Evolutionary conservation across 805 yeast species (phyloP), one percentile per base, ranked within the genome.

Genomic region (Candida broadrunensis): DNA sequence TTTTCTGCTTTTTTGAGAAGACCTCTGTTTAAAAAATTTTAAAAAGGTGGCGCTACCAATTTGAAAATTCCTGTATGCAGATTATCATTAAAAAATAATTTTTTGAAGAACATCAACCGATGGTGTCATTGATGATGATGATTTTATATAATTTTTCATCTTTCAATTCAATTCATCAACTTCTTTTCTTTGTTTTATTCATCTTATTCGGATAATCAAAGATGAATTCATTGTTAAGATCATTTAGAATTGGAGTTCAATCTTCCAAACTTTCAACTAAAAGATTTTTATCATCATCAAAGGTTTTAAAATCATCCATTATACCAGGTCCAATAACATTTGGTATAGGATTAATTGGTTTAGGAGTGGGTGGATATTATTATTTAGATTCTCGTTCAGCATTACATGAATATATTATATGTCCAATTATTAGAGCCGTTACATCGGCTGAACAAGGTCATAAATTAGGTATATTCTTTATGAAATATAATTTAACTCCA

Each of bases 391-490:
- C 97, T 8, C 72, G 95, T 44, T 83, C 97, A 1, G 83, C 87
- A 2, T 66, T 87, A 26, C 90, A 89, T 54, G 93, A 91, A 60
- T 87, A 85, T 55, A 70, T 86, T 1, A 64, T 83, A 39, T 83
- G 95, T 65, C 98, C 98, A 1, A 35, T 83, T 9, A 74, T 87
- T 36, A 76, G 97, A 43, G 56, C 70, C 16, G 44, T 75, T 5
- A 81, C 90, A 2, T 87, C 81, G 58, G 96, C 90, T n/a, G 98
- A 91, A 63, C 67, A 75, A 11, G 93, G 96, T 17, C 98, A 91
- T 59, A 72, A 70, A 38, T 60, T 88, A 24, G 96, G 96, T 6
- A 78, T 91, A 27, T 69, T 74, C 54, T 58, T 76, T 24, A 69
- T 89, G 78, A 84, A 82, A 56, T 67, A 75, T 48, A 93, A 93